phyloP scores from a whole-genome alignment of 1,284 basidiomycete species.

The Porogramme epimiltina region DNA sequence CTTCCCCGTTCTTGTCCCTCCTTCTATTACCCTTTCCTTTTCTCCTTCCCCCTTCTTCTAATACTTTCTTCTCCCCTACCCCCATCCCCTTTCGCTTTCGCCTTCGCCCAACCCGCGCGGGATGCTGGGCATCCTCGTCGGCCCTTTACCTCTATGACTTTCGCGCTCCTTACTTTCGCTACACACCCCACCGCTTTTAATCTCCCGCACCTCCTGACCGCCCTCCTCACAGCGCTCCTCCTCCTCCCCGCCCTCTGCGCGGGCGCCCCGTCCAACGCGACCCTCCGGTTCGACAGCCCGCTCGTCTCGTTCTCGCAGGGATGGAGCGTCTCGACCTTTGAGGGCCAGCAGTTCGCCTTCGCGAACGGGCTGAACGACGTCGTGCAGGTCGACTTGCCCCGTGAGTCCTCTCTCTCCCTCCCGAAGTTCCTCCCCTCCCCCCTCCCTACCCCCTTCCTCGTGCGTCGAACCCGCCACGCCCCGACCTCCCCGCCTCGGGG shows the following conservation, averaged over 20 bases:
- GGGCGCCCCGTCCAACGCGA: slow-evolving; percentile 22
- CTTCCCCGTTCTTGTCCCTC: too few relatives aligned
- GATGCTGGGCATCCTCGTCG: slow-evolving; percentile 29
- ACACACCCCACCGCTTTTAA: not conserved
- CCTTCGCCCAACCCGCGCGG: slow-evolving; percentile 18
- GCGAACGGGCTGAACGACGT: slow-evolving; percentile 14
- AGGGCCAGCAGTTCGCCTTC: slow-evolving; percentile 12
- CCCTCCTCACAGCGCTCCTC: slow-evolving; percentile 3
- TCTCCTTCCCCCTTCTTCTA: not conserved
- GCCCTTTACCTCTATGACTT: slow-evolving; percentile 13
- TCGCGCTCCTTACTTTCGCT: not conserved
- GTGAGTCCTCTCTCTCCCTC: slow-evolving; percentile 11
- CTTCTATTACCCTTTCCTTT: not conserved
- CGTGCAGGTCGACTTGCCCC: slow-evolving; percentile 18
- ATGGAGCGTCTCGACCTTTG: slow-evolving; percentile 21
- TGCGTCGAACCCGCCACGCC: too few relatives aligned
- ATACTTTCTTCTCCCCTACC: not conserved
- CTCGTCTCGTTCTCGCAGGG: slow-evolving; percentile 23
- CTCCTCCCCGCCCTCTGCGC: slow-evolving; percentile 1
- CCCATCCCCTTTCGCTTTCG: slow-evolving; percentile 8
- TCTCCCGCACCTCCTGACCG: too few relatives aligned
- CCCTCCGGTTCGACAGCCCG: slow-evolving; percentile 19
- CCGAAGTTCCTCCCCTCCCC: not conserved
- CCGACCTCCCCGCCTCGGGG: too few relatives aligned
- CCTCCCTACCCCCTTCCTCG: too few relatives aligned